Evolutionary conservation across 1,284 basidiomycete species (phyloP).

Genomic region (Cryptococcus neoformans): DNA sequence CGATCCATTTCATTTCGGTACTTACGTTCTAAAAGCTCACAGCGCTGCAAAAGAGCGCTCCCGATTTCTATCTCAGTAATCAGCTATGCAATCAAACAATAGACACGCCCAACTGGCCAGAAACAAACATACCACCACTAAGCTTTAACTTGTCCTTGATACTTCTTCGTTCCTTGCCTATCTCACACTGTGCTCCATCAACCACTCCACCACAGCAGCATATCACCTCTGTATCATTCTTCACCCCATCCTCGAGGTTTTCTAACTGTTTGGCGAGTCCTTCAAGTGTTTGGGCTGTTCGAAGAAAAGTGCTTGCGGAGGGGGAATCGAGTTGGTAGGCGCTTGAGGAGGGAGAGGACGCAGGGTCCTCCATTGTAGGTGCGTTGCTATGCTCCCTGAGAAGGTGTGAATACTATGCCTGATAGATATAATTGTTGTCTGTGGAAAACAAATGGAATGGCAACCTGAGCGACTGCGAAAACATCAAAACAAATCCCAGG

Average conservation of each 20-base stretch:
- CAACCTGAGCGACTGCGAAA: neutral
- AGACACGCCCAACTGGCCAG: neutral
- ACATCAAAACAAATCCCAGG: neutral
- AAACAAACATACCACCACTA: slow-evolving; percentile 66
- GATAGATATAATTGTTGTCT: too few species aligned
- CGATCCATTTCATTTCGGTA: slow-evolving; percentile 53
- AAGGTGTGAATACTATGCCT: too few species aligned
- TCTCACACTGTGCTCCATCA: slow-evolving; percentile 17
- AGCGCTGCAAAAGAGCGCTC: slow-evolving; percentile 78
- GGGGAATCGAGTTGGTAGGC: slow-evolving; percentile 18
- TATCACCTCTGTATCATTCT: slow-evolving; percentile 15
- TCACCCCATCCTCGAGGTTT: slow-evolving; percentile 21
- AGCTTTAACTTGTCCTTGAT: slow-evolving; percentile 72
- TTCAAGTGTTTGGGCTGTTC: slow-evolving; percentile 41
- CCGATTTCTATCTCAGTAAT: slow-evolving; percentile 67
- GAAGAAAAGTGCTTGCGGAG: slow-evolving; percentile 29
- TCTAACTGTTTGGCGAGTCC: slow-evolving; percentile 35
- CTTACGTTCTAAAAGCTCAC: slow-evolving; percentile 75
- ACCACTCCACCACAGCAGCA: slow-evolving; percentile 28
- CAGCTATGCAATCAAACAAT: neutral
- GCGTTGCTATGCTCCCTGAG: neutral
- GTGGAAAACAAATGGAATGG: neutral
- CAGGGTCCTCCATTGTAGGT: neutral
- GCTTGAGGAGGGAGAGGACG: slow-evolving; percentile 1
- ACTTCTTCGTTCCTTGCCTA: slow-evolving; percentile 61